These are phyloP conservation scores for Chloroidium sp. DNA, from an alignment of 163 green algal species.

Conservation along the genomic window DNA sequence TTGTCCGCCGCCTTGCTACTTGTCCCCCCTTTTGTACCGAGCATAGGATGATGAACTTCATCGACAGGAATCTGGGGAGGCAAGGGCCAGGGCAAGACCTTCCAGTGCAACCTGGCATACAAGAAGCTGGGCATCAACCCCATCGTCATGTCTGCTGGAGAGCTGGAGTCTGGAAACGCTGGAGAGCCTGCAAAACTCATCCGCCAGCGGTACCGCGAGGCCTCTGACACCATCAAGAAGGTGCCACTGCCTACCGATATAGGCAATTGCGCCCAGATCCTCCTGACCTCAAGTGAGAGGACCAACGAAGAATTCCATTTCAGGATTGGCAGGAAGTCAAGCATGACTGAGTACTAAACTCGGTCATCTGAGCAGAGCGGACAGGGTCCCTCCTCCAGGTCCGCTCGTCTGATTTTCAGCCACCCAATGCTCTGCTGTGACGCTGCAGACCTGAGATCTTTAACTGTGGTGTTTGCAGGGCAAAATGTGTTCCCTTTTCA, in stretches of 20 bases:
- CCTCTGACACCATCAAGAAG: constrained; percentile 77
- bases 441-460: no score
- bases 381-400: no score
- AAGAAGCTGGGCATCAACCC: constrained; percentile 96
- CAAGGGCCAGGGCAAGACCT: constrained; percentile 97
- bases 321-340: constrained; percentile 47
- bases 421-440: no score
- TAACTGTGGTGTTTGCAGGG: constrained; percentile 60
- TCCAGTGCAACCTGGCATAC: constrained; percentile 95
- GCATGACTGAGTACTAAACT: no score
- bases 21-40: no score
- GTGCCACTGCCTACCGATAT: background rate
- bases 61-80: constrained; percentile 42
- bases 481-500: constrained; percentile 97
- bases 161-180: constrained; percentile 97
- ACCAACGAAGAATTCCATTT: background rate
- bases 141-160: constrained; percentile 97
- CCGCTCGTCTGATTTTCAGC: no score
- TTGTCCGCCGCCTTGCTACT: no score
- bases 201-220: constrained; percentile 91
- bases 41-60: no score
- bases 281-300: background rate
- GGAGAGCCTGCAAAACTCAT: constrained; percentile 98
- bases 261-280: no score
- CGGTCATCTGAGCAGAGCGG: no score